Percentiles rank a stretch among this genome's conserved stretches.
Conservation (phyloP, 1,139 yeast species). For the Oligophagozyma castellii region DNA sequence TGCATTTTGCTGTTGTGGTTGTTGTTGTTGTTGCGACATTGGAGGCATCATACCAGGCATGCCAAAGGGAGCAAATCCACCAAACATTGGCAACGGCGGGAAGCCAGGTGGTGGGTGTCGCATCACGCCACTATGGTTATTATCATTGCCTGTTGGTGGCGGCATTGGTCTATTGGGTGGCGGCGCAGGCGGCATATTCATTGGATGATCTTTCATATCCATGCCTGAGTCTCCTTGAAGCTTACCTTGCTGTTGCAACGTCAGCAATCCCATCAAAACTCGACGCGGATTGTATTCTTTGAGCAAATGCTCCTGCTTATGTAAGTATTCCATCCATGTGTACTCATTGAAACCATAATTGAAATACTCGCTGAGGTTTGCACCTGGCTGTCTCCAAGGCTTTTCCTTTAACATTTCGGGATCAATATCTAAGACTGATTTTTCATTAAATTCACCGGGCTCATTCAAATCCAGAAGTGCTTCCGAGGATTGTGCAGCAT, state of each 20-base stretch:
- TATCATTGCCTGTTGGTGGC: constrained; percentile 4
- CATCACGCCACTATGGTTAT: constrained; percentile 4
- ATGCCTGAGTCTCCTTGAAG: constrained; percentile 6
- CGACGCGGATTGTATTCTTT: constrained; percentile 59
- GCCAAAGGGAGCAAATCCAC: constrained; percentile 24
- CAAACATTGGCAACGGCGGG: constrained; percentile 29
- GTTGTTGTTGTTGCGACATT: constrained; percentile 2
- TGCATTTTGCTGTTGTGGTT: constrained; percentile 2
- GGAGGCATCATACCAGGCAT: constrained; percentile 26
- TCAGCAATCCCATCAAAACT: constrained; percentile 30
- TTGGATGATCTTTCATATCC: constrained; percentile 1
- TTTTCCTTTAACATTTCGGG: constrained; percentile 76
- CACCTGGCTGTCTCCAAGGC: constrained; percentile 98
- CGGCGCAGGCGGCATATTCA: background rate
- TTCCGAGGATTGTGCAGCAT: constrained; percentile 6
- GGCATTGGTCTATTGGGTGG: background rate
- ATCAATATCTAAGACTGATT: constrained; percentile 73
- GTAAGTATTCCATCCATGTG: constrained; percentile 89
- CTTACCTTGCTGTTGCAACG: constrained; percentile 25
- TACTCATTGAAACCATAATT: constrained; percentile 94
- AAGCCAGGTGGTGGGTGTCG: constrained; percentile 9
- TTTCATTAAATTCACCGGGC: constrained; percentile 70
- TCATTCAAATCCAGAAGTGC: constrained; percentile 51
- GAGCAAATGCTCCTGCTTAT: constrained; percentile 72
- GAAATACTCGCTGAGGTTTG: constrained; percentile 86